Percentiles rank a stretch among this genome's conserved stretches.
phyloP scores from a whole-genome alignment of 163 green algal genomes.

The Volvox carteri region DNA sequence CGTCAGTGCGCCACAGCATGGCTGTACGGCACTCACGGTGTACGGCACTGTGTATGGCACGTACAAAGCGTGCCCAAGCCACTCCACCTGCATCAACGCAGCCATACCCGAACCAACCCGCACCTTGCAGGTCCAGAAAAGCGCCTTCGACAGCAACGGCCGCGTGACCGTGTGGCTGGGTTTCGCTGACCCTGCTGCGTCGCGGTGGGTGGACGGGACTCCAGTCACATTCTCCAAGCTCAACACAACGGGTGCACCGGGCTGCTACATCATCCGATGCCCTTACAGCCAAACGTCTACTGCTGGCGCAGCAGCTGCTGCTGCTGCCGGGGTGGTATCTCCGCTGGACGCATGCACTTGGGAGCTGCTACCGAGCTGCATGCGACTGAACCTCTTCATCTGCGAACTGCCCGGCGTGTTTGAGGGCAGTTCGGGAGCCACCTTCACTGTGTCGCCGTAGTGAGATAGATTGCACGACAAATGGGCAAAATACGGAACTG shows the following conservation, averaged over 20 bases:
- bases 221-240: neutral
- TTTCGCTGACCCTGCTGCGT: neutral
- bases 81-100: neutral
- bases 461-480: too few relatives aligned
- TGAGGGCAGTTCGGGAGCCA: neutral
- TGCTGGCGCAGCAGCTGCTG: too few relatives aligned
- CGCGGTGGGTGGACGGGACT: conserved; percentile 23
- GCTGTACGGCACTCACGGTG: too few relatives aligned
- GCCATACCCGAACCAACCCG: too few relatives aligned
- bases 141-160: neutral
- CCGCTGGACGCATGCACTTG: neutral
- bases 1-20: too few relatives aligned
- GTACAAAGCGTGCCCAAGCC: too few relatives aligned
- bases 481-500: too few relatives aligned
- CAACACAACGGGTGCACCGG: neutral
- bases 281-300: neutral
- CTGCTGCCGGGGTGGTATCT: too few relatives aligned
- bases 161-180: neutral
- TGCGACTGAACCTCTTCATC: neutral
- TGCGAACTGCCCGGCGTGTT: conserved; percentile 30
- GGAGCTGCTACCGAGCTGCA: neutral
- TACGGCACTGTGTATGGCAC: too few relatives aligned
- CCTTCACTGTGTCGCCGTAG: too few relatives aligned
- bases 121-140: neutral
- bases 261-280: conserved; percentile 21